Evolutionary conservation across 2,329 filamentous ascomycete genomes (phyloP), one percentile per base, ranked within the genome.

Genomic region (Tolypocladium inflatum): DNA sequence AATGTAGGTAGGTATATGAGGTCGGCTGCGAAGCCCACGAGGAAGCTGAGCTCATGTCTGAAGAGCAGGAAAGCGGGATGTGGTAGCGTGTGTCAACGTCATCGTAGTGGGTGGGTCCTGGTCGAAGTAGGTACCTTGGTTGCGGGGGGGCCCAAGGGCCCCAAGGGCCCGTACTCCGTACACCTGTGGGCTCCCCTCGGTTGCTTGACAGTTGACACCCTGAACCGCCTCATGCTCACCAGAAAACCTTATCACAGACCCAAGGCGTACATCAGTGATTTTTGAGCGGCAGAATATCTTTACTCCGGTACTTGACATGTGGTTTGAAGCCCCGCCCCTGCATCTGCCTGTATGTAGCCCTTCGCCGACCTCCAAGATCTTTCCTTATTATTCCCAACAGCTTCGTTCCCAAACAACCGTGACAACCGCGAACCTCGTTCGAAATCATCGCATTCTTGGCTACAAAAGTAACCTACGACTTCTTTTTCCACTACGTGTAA

Each of bases 91-190:
- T 33, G 13, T 43, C 39, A 55, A 59, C 59, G 74, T 76, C 74
- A 76, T 76, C 71, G 74, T 74, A 73, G 73, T 72, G 67, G 69
- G 59, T 64, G 61, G 35, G 48, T 51, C 48, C 45, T 48, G 23
- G 21, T 45, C 4, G 6, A 5, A 6, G 26, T 30, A 30, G n/a
- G 41, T 21, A 42, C 41, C 41, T 43, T 13, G n/a, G 0, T 43
- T 43, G n/a, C n/a, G n/a, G n/a, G n/a, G n/a, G n/a, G n/a, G n/a
- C n/a, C n/a, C n/a, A n/a, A n/a, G n/a, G n/a, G n/a, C n/a, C n/a
- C n/a, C n/a, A n/a, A n/a, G n/a, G n/a, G n/a, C n/a, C 23, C 26
- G 26, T 26, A 26, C 26, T 26, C 26, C 4, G 41, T 21, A n/a
- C n/a, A n/a, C n/a, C n/a, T n/a, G n/a, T n/a, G n/a, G n/a, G n/a